Base-by-base conservation (phyloP, 2,329 filamentous ascomycete genomes). In the Onygena corvina region DNA sequence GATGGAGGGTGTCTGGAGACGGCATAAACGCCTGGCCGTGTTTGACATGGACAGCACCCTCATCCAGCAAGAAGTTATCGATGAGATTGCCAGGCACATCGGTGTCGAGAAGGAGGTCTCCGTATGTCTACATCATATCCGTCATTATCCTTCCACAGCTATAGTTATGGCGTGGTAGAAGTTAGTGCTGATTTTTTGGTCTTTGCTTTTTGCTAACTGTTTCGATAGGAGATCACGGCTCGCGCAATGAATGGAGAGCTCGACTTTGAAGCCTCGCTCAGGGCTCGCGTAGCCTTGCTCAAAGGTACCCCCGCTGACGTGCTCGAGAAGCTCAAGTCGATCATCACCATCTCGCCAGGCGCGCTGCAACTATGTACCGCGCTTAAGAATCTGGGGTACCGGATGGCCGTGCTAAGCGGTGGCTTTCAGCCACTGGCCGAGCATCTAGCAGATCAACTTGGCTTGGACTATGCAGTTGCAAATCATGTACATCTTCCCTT, bases 31-130 rank as follows among this genome's bases (percentile, higher is more conserved):
- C 6, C 74, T 96, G 8, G 88, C 90, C 2, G 86, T 95, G 27
- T 98, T 98, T 61, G 92, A 98, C 66, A 98, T 98, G 92, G 92
- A 98, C 70, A 92, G 84, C 66, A 98, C 92, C 0, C 76, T 98
- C 52, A 96, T 98, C 64, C 84, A 90, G 48, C 89, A 98, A 66
- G 92, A 98, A 70, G 89, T 95, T 53, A 96, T 98, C 62, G 92
- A 98, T 66, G 81, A 96, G 60, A 82, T 98, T 50, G 92, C 92
- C 3, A 81, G 84, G 48, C 84, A 84, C 31, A 79, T 94, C 1
- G 86, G 87, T 47, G 76, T 93, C n/a, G 80, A 86, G 58, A 80
- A 80, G 48, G 73, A 85, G 59, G 90, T 98, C 33, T 84, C 87
- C 7, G 80, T 72, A 62, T 29, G 59, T 46, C 16, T 4, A 4